Conservation (phyloP, 495 filamentous ascomycete species). For the Evernia prunastri region DNA sequence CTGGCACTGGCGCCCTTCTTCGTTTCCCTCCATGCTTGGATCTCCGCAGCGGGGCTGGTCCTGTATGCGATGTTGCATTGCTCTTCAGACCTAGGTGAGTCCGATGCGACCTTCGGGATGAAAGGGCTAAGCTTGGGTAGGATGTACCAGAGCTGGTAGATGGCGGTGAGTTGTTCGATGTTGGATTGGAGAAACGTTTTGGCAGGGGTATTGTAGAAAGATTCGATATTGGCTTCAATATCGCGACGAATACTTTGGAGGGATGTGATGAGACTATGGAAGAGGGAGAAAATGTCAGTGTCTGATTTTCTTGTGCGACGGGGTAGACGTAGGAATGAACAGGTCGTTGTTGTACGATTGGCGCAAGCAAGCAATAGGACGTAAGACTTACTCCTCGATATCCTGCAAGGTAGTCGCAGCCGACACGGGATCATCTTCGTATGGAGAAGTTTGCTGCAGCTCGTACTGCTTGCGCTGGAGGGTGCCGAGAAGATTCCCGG, state of each 20-base stretch:
- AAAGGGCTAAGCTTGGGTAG: conserved; percentile 9
- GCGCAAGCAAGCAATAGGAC: background rate
- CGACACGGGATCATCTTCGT: conserved; percentile 1
- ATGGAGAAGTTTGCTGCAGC: background rate
- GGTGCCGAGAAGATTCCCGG: conserved; percentile 10
- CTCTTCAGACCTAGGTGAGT: background rate
- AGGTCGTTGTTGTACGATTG: background rate
- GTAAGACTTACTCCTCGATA: conserved; percentile 9
- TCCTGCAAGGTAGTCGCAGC: conserved; percentile 1
- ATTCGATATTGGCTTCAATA: conserved; percentile 13
- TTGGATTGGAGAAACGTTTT: conserved; percentile 17
- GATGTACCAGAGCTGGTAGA: conserved; percentile 14
- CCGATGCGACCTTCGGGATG: conserved; percentile 3
- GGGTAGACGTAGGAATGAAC: background rate
- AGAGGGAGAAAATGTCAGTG: background rate
- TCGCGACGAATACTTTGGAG: conserved; percentile 10
- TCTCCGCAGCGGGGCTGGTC: background rate
- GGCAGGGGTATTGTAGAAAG: conserved; percentile 9
- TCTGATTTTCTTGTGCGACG: too few relatives aligned
- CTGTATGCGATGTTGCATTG: background rate
- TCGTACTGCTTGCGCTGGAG: conserved; percentile 11
- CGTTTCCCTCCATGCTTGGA: background rate
- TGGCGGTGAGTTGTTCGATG: conserved; percentile 17
- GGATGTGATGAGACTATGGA: conserved; percentile 13
- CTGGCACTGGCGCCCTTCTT: conserved; percentile 1